A percentile compares a stretch with the other conserved stretches of the same genome.
phyloP scores from a whole-genome alignment of 2,329 filamentous ascomycete species.

The Diaporthe vexans region DNA sequence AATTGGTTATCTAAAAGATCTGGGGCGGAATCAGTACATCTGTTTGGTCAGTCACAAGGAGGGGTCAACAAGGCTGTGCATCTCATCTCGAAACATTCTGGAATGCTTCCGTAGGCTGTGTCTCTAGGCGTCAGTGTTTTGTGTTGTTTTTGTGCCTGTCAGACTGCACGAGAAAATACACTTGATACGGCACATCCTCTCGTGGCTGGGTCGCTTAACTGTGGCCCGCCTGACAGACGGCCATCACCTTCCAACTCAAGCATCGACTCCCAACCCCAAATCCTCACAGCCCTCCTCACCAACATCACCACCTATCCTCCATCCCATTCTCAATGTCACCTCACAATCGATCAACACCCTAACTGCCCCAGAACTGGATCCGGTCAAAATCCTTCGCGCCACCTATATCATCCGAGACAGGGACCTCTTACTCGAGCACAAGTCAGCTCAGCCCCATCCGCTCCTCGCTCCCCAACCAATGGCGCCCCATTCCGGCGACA shows the following conservation, averaged over 20 bases:
- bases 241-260: background rate
- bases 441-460: background rate
- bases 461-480: constrained; percentile 22
- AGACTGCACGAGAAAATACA: background rate
- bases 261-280: background rate
- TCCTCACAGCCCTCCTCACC: background rate
- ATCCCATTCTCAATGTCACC: background rate
- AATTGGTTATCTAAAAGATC: constrained; percentile 11
- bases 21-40: background rate
- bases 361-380: background rate
- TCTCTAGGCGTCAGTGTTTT: background rate
- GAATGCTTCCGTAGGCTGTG: constrained; percentile 21
- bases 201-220: constrained; percentile 11
- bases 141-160: background rate
- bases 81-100: constrained; percentile 25
- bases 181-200: background rate
- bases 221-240: background rate
- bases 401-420: background rate
- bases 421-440: constrained; percentile 2
- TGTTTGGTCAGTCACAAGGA: background rate
- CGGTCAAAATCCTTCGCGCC: constrained; percentile 8
- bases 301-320: too few relatives aligned
- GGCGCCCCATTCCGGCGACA: constrained; percentile 51
- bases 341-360: background rate
- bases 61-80: background rate